Conservation (phyloP, 2,329 filamentous ascomycete species). For the Didymella keratinophila region DNA sequence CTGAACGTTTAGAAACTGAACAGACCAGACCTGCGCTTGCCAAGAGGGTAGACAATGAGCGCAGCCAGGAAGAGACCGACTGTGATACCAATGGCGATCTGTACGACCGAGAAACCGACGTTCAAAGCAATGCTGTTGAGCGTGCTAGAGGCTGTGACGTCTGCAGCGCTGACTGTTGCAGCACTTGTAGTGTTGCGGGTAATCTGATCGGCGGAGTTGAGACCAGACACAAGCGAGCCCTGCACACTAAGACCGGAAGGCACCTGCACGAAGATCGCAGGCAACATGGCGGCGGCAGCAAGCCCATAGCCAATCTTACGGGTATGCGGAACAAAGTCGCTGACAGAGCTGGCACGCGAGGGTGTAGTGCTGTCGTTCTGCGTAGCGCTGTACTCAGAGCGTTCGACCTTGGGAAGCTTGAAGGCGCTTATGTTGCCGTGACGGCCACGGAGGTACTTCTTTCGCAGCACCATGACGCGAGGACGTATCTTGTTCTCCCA, state of each 20-base stretch:
- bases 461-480: conserved; percentile 39
- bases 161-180: conserved; percentile 50
- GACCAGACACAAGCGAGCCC: conserved; percentile 64
- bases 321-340: conserved; percentile 39
- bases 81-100: conserved; percentile 61
- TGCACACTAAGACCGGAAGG: conserved; percentile 66
- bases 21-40: conserved; percentile 55
- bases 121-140: conserved; percentile 57
- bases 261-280: conserved; percentile 79
- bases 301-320: conserved; percentile 71
- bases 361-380: conserved; percentile 27
- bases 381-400: conserved; percentile 32
- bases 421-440: conserved; percentile 24
- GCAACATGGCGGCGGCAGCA: conserved; percentile 83
- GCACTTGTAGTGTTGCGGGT: conserved; percentile 56
- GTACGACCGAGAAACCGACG: conserved; percentile 58
- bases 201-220: conserved; percentile 65
- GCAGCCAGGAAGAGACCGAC: conserved; percentile 59
- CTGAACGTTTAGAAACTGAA: conserved; percentile 43
- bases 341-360: conserved; percentile 35
- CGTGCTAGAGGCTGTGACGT: conserved; percentile 29
- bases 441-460: conserved; percentile 33
- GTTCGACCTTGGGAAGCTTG: conserved; percentile 26
- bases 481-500: conserved; percentile 62
- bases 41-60: conserved; percentile 59